Percentiles rank a stretch among this genome's conserved stretches.
Conservation (phyloP, 1,284 basidiomycete genomes). For the Xerocomus cyaneibrunnescens region DNA sequence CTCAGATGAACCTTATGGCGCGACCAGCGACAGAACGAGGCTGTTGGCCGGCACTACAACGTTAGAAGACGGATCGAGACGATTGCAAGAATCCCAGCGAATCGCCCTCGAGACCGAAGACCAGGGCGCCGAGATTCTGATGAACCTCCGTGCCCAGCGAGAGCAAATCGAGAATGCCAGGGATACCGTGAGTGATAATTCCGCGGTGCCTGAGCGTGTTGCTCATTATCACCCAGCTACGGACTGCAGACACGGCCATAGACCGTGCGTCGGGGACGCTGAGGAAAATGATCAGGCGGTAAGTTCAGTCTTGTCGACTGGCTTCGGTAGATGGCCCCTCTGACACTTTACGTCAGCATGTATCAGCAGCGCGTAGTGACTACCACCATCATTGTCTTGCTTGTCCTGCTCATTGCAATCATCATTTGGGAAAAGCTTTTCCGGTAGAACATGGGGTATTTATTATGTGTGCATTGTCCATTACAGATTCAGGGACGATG, state of each 20-base stretch:
- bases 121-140: conserved; percentile 90
- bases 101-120: conserved; percentile 96
- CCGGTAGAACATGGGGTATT: conserved; percentile 28
- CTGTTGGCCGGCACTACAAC: conserved; percentile 73
- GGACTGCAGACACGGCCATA: conserved; percentile 68
- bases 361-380: conserved; percentile 78
- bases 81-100: conserved; percentile 88
- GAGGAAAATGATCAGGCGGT: conserved; percentile 78
- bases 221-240: conserved; percentile 45
- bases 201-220: neutral
- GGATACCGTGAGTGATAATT: conserved; percentile 65
- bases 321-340: conserved; percentile 8
- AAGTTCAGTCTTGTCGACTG: conserved; percentile 23
- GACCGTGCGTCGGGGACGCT: conserved; percentile 73
- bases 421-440: conserved; percentile 72
- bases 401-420: conserved; percentile 66
- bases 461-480: conserved; percentile 12
- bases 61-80: conserved; percentile 75
- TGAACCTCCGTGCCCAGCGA: conserved; percentile 83
- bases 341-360: conserved; percentile 55
- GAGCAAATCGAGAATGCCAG: conserved; percentile 96
- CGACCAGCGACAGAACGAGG: conserved; percentile 68
- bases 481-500: conserved; percentile 18
- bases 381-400: conserved; percentile 64
- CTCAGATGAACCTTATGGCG: conserved; percentile 79